A percentile compares a stretch with the other conserved stretches of the same genome.
Conservation (phyloP, 257 asterid species). For the Voacanga thouarsii region DNA sequence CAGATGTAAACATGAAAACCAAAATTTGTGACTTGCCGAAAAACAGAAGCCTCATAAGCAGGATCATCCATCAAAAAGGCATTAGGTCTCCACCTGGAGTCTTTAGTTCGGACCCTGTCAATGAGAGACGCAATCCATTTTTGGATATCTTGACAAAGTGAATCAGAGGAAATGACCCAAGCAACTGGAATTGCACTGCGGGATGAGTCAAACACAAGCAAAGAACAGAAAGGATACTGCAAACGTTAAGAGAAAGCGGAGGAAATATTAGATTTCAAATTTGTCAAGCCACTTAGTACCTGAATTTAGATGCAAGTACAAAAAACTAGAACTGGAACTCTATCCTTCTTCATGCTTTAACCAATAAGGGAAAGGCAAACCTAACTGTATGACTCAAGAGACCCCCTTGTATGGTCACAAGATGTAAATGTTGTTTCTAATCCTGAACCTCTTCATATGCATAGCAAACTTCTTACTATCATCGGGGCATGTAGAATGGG, state of each 20-base stretch:
- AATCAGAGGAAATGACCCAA: not conserved
- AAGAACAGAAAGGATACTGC: slow-evolving; percentile 4
- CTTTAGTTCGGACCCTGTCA: not conserved
- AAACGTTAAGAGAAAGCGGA: not conserved
- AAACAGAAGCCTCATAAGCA: slow-evolving; percentile 9
- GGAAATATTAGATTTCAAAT: not conserved
- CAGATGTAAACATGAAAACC: not conserved
- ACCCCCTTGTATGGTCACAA: not conserved
- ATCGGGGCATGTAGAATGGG: not conserved
- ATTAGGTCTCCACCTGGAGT: slow-evolving; percentile 2
- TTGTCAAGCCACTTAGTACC: not conserved
- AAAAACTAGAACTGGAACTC: not conserved
- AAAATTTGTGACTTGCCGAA: not conserved
- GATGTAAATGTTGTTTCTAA: not conserved
- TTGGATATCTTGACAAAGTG: not conserved
- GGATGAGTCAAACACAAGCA: slow-evolving; percentile 8
- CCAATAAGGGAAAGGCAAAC: not conserved
- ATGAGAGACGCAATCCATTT: not conserved
- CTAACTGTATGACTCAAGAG: not conserved
- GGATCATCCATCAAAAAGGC: slow-evolving; percentile 6
- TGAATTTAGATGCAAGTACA: not conserved
- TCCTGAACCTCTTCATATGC: not conserved
- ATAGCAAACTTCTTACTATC: not conserved
- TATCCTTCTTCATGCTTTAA: not conserved
- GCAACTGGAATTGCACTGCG: slow-evolving; percentile 5